These are phyloP conservation scores for Hanseniaspora thailandica DNA, from an alignment of 805 yeast species.

Conservation along the genomic window DNA sequence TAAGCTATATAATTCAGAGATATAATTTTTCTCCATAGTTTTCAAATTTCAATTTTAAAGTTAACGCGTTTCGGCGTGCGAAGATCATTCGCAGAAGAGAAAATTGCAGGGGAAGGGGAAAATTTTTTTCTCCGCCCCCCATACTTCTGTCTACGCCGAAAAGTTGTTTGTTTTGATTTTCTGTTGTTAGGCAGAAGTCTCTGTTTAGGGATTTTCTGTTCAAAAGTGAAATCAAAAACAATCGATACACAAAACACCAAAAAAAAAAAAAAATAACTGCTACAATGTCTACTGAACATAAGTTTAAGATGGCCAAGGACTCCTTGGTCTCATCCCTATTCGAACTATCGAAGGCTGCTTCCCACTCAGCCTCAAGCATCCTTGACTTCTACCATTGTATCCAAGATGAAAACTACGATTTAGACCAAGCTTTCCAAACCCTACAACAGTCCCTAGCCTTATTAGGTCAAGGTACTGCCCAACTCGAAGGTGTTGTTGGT, in stretches of 20 bases:
- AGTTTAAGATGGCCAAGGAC: slow-evolving; percentile 13
- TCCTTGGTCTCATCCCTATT: slow-evolving; percentile 67
- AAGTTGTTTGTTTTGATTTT: not conserved
- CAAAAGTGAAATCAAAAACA: not conserved
- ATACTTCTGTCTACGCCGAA: not conserved
- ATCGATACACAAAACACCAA: not conserved
- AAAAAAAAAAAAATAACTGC: not conserved
- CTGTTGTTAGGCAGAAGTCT: not conserved
- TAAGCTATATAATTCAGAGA: too few relatives aligned
- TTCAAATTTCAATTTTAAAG: too few relatives aligned
- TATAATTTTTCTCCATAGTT: too few relatives aligned
- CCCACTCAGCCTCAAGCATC: slow-evolving; percentile 69
- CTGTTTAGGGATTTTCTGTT: not conserved
- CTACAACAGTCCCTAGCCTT: slow-evolving; percentile 34
- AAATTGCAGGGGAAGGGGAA: too few relatives aligned
- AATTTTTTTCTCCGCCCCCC: too few relatives aligned
- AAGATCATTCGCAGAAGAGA: too few relatives aligned
- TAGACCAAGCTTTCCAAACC: slow-evolving; percentile 36
- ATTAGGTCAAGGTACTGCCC: slow-evolving; percentile 30
- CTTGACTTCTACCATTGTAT: slow-evolving; percentile 58
- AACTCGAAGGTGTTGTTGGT: slow-evolving; percentile 24
- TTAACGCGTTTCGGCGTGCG: too few relatives aligned
- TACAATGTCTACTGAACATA: slow-evolving; percentile 10
- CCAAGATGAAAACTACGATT: slow-evolving; percentile 37
- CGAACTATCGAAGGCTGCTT: slow-evolving; percentile 77